Evolutionary conservation across 2,329 filamentous ascomycete species (phyloP).

Genomic region (Triangularia setosa): DNA sequence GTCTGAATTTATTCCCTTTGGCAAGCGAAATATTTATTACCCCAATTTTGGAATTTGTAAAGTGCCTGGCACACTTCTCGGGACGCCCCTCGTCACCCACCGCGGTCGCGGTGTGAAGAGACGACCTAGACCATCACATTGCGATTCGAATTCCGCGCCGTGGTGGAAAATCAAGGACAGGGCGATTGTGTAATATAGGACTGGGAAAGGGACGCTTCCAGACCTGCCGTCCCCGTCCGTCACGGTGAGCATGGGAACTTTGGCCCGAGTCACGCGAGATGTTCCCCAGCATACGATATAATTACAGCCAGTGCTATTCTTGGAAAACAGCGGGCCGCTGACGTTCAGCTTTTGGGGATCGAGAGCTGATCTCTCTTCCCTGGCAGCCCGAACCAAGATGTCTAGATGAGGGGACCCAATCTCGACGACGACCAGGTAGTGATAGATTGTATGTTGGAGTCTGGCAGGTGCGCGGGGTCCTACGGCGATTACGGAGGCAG

Average conservation of each 20-base stretch:
- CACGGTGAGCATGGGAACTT: neutral
- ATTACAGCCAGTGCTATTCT: constrained; percentile 19
- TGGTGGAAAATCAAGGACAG: neutral
- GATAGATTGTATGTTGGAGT: neutral
- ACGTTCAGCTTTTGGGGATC: neutral
- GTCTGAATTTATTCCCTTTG: neutral
- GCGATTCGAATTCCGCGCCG: neutral
- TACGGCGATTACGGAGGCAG: constrained; percentile 3
- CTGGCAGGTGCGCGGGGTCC: neutral
- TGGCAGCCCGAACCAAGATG: constrained; percentile 11
- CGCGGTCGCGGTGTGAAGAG: neutral
- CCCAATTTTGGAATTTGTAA: neutral
- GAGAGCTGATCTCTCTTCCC: constrained; percentile 3
- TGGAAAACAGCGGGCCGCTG: constrained; percentile 14
- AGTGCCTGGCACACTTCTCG: neutral
- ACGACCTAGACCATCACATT: neutral
- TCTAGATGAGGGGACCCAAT: constrained; percentile 2
- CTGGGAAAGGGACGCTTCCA: constrained; percentile 5
- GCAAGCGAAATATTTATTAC: neutral
- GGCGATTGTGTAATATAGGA: neutral
- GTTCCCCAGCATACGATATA: neutral
- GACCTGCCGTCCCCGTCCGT: neutral
- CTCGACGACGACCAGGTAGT: constrained; percentile 1
- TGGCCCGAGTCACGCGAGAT: constrained; percentile 15
- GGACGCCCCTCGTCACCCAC: neutral